Evolutionary conservation across 805 yeast genomes (phyloP).

Genomic region (Zygotorulaspora florentina): DNA sequence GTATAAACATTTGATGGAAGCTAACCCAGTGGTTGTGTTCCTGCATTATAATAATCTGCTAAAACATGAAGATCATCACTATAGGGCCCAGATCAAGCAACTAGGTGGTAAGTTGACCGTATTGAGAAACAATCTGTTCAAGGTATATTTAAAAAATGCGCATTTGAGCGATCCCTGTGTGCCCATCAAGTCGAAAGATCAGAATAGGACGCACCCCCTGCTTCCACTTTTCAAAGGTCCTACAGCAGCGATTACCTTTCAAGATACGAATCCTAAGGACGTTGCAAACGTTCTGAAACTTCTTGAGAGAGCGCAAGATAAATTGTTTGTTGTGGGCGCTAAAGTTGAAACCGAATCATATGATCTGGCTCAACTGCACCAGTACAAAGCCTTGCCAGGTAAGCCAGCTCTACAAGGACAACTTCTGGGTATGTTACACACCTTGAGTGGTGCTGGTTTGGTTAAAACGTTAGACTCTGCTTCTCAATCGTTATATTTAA

Average conservation of each 20-base stretch:
- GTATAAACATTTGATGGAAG: conserved; percentile 66
- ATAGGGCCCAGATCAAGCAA: conserved; percentile 57
- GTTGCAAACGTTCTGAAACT: conserved; percentile 60
- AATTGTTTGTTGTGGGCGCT: conserved; percentile 81
- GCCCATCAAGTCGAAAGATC: conserved; percentile 50
- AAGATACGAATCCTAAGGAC: conserved; percentile 62
- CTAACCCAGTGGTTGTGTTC: conserved; percentile 65
- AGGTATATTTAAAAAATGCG: conserved; percentile 70
- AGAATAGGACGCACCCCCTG: conserved; percentile 58
- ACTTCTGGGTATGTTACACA: conserved; percentile 77
- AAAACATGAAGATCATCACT: conserved; percentile 59
- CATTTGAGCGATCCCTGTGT: conserved; percentile 60
- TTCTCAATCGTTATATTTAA: conserved; percentile 64
- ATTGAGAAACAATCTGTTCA: conserved; percentile 64
- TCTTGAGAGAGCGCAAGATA: conserved; percentile 62
- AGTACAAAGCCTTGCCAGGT: conserved; percentile 71
- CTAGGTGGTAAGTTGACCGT: conserved; percentile 69
- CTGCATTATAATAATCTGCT: conserved; percentile 81
- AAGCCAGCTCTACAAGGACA: conserved; percentile 71
- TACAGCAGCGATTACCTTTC: conserved; percentile 70
- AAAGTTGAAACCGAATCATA: conserved; percentile 60
- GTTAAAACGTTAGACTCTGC: conserved; percentile 73
- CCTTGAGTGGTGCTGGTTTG: conserved; percentile 84
- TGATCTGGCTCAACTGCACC: conserved; percentile 48
- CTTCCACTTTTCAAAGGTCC: conserved; percentile 75